Evolutionary conservation across 345 rosid species (phyloP), one percentile per base, ranked within the genome.

Genomic region (Passiflora organensis): DNA sequence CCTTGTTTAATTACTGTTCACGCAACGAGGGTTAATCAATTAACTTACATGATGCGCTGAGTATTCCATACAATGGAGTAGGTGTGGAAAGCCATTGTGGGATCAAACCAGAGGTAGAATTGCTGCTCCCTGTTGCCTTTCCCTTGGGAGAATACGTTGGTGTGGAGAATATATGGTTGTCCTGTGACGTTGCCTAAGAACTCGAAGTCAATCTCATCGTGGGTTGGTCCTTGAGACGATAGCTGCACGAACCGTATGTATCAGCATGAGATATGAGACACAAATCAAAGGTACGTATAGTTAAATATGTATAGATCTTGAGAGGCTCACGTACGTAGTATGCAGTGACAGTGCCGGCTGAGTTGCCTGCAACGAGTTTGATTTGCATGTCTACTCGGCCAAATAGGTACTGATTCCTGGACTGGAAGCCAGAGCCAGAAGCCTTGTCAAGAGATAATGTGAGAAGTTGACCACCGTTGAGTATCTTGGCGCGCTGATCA

Each of bases 71-170:
- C 39, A 43, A 56, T 43, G 19, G 60, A 56, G 39, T 43, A 43
- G 23, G 60, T 28, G 23, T 56, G 60, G 13, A 43, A 56, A 22
- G 60, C 41, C 6, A 23, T 13, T 13, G 28, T 56, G 39, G 60
- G 60, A 56, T 56, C 60, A 43, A 56, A 56, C 60, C 60, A 56
- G 39, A 56, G 60, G 43, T 56, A 25, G 41, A 56, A 56, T 17
- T 43, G 60, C 1, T 56, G 60, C 25, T 56, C 60, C 9, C 36
- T 43, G n/a, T 28, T 13, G 0, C 60, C 60, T 56, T 56, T 43
- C 6, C 50, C 60, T 13, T 56, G 51, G 24, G 21, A 20, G 41
- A 43, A 56, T 25, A 56, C 60, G 21, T 28, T 56, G 22, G 60
- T 56, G 34, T 56, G 60, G 21, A 56, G n/a, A 56, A 13, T 14